Evolutionary conservation across 805 yeast species (phyloP).

Genomic region (Metschnikowia baotianmanensis): DNA sequence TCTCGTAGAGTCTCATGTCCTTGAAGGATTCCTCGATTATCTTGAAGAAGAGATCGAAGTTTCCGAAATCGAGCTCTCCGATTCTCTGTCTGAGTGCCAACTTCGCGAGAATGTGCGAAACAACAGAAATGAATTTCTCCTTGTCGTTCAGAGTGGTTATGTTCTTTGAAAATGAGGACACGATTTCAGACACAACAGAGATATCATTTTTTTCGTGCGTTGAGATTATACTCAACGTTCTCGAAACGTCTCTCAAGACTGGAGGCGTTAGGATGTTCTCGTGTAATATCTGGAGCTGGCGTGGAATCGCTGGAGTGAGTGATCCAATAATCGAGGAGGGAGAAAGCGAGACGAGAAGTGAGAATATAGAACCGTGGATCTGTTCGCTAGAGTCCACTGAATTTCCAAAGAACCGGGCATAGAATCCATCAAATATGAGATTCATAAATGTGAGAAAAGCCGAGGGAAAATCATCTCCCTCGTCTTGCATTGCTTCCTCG

Average conservation of each 20-base stretch:
- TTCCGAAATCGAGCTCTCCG: conserved; percentile 13
- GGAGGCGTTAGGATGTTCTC: conserved; percentile 22
- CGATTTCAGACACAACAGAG: conserved; percentile 3
- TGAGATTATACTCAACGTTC: conserved; percentile 47
- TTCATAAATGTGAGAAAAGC: conserved; percentile 22
- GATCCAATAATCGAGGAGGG: conserved; percentile 25
- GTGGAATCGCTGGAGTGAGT: conserved; percentile 18
- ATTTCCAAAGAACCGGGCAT: conserved; percentile 21
- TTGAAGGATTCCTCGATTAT: conserved; percentile 17
- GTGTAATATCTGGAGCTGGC: conserved; percentile 26
- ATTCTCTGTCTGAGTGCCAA: conserved; percentile 30
- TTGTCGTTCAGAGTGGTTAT: conserved; percentile 15
- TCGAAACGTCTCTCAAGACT: conserved; percentile 36
- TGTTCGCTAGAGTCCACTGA: conserved; percentile 20
- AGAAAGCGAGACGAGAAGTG: conserved; percentile 32
- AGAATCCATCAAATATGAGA: conserved; percentile 37
- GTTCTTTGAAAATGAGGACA: conserved; percentile 2
- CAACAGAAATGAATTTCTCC: conserved; percentile 28
- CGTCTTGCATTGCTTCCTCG: conserved; percentile 13
- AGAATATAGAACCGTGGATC: conserved; percentile 36
- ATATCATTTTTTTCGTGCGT: conserved; percentile 35
- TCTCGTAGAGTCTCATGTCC: conserved; percentile 23
- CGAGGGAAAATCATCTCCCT: too few species aligned
- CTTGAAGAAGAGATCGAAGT: conserved; percentile 13
- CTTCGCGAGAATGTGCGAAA: conserved; percentile 49